phyloP scores from a whole-genome alignment of 352 stramenopile genomes.

The Elongisporangium senticosum region DNA sequence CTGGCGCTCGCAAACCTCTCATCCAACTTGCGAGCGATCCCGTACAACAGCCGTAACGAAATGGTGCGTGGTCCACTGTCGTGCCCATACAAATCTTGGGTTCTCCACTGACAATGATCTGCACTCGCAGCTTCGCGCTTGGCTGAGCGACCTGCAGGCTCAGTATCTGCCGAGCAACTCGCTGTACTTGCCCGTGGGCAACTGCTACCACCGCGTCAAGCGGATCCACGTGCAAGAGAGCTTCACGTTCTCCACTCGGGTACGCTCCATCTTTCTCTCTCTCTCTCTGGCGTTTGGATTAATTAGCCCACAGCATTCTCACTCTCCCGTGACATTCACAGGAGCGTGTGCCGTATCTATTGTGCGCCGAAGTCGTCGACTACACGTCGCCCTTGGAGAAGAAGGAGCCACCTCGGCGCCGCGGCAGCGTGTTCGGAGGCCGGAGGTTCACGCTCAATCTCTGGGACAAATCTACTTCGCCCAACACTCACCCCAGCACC shows the following conservation, averaged over 20 bases:
- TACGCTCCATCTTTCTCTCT: constrained; percentile 8
- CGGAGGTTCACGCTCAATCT: constrained; percentile 58
- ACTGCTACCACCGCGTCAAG: constrained; percentile 73
- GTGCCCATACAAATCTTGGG: background rate
- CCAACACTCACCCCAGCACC: constrained; percentile 18
- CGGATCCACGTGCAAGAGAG: constrained; percentile 71
- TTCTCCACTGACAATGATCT: background rate
- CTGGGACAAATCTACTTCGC: constrained; percentile 49
- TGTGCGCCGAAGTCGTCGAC: constrained; percentile 75
- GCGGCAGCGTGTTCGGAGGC: constrained; percentile 45
- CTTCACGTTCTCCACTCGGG: constrained; percentile 78
- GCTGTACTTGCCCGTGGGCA: constrained; percentile 72
- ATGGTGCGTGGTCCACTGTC: constrained; percentile 35
- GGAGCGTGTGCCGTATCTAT: constrained; percentile 75
- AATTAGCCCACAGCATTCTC: background rate
- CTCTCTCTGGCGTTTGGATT: too few species aligned
- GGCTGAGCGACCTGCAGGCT: constrained; percentile 54
- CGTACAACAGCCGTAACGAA: constrained; percentile 47
- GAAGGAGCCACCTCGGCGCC: constrained; percentile 33
- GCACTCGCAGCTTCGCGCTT: constrained; percentile 45
- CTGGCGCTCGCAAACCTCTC: constrained; percentile 64
- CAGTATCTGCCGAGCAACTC: constrained; percentile 75
- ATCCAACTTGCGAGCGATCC: constrained; percentile 62
- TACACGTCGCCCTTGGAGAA: constrained; percentile 36
- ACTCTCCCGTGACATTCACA: constrained; percentile 3